Evolutionary conservation across 2,329 filamentous ascomycete species (phyloP).

Genomic region (Diaporthe sp.): DNA sequence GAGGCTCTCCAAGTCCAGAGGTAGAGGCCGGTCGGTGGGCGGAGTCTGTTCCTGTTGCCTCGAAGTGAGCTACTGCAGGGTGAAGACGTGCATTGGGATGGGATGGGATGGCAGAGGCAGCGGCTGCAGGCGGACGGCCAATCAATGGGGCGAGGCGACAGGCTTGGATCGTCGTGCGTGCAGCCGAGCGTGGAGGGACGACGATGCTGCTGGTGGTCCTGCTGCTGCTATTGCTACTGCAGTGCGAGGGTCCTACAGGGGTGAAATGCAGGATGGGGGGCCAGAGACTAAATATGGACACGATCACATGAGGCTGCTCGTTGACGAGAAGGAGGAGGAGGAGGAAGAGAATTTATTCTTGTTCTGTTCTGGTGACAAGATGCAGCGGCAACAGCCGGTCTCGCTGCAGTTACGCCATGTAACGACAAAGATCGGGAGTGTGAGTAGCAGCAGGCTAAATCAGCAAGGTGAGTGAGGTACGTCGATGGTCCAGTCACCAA

Average conservation of each 20-base stretch:
- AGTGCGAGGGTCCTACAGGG: neutral
- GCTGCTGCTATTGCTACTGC: neutral
- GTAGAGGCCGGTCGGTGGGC: neutral
- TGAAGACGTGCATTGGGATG: constrained; percentile 26
- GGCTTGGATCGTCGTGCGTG: constrained; percentile 13
- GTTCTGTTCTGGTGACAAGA: neutral
- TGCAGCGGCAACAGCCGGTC: constrained; percentile 11
- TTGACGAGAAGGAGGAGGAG: neutral
- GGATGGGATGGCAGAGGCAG: constrained; percentile 28
- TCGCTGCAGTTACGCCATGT: constrained; percentile 17
- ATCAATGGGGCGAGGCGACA: constrained; percentile 20
- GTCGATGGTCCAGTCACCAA: neutral
- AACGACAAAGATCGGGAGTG: neutral
- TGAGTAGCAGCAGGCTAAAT: constrained; percentile 1
- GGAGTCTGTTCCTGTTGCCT: neutral
- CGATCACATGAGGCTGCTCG: constrained; percentile 4
- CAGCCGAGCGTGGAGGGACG: neutral
- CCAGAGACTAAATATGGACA: constrained; percentile 1
- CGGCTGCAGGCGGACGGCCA: constrained; percentile 21
- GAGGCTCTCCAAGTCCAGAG: constrained; percentile 7
- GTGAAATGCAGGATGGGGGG: neutral
- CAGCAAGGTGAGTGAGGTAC: neutral
- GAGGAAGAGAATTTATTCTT: neutral
- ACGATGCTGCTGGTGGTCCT: neutral
- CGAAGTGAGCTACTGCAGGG: constrained; percentile 22